A percentile compares a stretch with the other conserved stretches of the same genome.
Conservation (phyloP, 352 stramenopile species). For the Globisporangium spiculum region DNA sequence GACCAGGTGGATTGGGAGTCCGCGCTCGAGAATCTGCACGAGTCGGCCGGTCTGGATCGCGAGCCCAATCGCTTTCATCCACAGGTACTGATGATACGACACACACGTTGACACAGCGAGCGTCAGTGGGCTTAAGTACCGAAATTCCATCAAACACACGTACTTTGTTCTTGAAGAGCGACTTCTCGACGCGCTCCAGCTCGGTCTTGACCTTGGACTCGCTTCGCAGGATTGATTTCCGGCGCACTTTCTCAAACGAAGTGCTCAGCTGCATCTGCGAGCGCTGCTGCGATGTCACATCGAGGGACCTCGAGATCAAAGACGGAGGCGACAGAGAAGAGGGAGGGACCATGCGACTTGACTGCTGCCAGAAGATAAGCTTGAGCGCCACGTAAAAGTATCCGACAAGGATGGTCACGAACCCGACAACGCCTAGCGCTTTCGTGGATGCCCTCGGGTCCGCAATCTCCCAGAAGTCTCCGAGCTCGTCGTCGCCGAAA, state of each 20-base stretch:
- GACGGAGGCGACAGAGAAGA: background rate
- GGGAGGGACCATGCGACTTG: conserved; percentile 7
- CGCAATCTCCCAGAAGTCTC: conserved; percentile 11
- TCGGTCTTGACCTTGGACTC: conserved; percentile 6
- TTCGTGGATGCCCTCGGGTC: background rate
- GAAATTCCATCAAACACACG: background rate
- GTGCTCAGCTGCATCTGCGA: conserved; percentile 7
- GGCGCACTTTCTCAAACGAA: conserved; percentile 8
- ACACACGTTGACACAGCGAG: background rate
- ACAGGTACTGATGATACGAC: conserved; percentile 10
- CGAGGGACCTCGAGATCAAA: background rate
- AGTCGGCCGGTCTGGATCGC: conserved; percentile 11
- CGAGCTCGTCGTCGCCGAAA: conserved; percentile 5
- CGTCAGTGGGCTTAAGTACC: background rate
- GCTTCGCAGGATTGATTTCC: conserved; percentile 8
- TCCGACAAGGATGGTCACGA: conserved; percentile 1
- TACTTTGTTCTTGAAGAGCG: conserved; percentile 11
- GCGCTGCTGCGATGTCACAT: background rate
- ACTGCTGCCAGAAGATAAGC: conserved; percentile 15
- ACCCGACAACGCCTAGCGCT: conserved; percentile 8
- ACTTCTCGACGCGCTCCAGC: conserved; percentile 13
- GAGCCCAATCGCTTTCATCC: conserved; percentile 18
- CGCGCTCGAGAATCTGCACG: conserved; percentile 15
- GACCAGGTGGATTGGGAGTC: conserved; percentile 11
- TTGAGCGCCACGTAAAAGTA: conserved; percentile 17